phyloP scores from a whole-genome alignment of 2,329 filamentous ascomycete genomes.

The Scleromitrula shiraiana region DNA sequence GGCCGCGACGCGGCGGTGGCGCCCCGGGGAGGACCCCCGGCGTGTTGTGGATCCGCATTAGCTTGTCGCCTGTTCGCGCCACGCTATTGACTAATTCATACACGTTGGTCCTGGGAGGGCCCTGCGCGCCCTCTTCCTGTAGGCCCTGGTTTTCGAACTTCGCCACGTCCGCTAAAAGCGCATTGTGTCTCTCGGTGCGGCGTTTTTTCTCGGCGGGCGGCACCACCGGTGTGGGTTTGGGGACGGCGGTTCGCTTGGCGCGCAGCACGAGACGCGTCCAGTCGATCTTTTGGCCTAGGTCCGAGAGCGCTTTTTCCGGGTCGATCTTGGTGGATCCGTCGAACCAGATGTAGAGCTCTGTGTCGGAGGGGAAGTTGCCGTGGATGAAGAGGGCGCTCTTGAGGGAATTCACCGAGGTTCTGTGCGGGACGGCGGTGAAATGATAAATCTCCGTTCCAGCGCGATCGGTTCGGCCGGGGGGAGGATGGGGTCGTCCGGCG shows the following conservation, averaged over 20 bases:
- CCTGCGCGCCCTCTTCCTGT: background rate
- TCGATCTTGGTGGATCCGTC: background rate
- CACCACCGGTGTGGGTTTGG: too few species aligned
- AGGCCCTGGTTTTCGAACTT: background rate
- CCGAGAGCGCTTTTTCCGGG: background rate
- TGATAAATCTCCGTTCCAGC: slow-evolving; percentile 11
- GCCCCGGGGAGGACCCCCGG: too few species aligned
- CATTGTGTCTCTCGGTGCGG: background rate
- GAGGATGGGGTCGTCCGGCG: background rate
- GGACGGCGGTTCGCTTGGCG: background rate
- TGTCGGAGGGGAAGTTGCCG: slow-evolving; percentile 12
- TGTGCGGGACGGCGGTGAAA: slow-evolving; percentile 5
- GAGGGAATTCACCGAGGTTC: slow-evolving; percentile 9
- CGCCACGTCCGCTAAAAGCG: too few species aligned
- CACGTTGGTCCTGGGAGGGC: too few species aligned
- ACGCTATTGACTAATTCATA: too few species aligned
- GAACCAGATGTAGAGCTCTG: slow-evolving; percentile 11
- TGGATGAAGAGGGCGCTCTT: slow-evolving; percentile 10
- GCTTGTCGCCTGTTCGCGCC: too few species aligned
- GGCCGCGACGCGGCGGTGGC: too few species aligned
- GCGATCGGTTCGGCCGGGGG: background rate
- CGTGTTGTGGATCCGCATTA: too few species aligned
- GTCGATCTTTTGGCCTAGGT: background rate
- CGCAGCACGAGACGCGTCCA: slow-evolving; percentile 4
- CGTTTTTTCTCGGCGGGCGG: too few species aligned